Evolutionary conservation across 495 filamentous ascomycete genomes (phyloP), one percentile per base, ranked within the genome.

Genomic region (Neurospora sp.): DNA sequence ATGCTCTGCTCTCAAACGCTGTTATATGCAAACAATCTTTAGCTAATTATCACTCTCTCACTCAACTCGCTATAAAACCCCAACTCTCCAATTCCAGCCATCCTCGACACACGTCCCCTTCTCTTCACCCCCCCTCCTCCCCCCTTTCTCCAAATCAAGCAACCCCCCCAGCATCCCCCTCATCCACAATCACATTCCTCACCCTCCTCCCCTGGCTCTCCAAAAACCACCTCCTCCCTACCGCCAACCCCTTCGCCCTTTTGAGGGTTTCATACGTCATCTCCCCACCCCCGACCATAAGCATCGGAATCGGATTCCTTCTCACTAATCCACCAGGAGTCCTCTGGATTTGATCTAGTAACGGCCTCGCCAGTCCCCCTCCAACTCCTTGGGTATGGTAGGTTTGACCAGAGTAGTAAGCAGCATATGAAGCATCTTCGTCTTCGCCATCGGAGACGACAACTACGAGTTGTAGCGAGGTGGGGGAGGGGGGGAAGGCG

Each of bases 151-250:
- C 11, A 31, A 16, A 31, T 61, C 22, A 61, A 31, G 53, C 53
- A 31, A 61, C 53, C 20, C 53, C 53, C 22, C 73, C 71, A 7
- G 71, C 70, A 41, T 78, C 77, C 39, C 75, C 76, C 71, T 80
- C 77, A 42, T 85, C 84, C 89, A 97, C 89, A 74, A 93, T 86
- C 76, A 97, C 82, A 84, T 97, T 97, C 71, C 84, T 85, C 71
- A 97, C 92, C 74, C 88, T 86, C 44, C 92, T 79, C 16, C 94
- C 95, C 80, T 94, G 91, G 94, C 91, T 72, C 93, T 96, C 88
- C 61, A 98, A 87, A 76, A 88, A 88, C 79, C 92, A 98, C 79
- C 93, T 82, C 79, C 93, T 88, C 81, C 89, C 88, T 65, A 97
- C 77, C 0, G 92, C 93, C 18, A 98, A 74, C 3, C 86, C 86